Percentiles rank a stretch among this genome's conserved stretches.
Conservation (phyloP, 768 basidiomycete species). For the Chiua virens region DNA sequence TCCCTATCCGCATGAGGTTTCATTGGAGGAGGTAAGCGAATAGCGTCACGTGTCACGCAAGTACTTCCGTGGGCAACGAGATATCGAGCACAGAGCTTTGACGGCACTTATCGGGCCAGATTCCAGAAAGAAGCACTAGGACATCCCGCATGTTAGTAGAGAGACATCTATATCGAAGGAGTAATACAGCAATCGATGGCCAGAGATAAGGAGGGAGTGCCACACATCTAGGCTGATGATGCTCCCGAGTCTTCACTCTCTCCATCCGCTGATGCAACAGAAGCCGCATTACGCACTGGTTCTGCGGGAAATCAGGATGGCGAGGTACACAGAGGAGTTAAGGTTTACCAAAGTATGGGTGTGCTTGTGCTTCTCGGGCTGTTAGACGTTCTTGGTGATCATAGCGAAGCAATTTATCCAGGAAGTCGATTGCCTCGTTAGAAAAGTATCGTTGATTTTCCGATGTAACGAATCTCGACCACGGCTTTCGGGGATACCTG, state of each 20-base stretch:
- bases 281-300: slow-evolving; percentile 55
- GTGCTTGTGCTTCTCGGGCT: slow-evolving; percentile 87
- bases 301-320: slow-evolving; percentile 43
- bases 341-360: slow-evolving; percentile 84
- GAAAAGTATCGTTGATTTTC: slow-evolving; percentile 96
- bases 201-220: slow-evolving; percentile 26
- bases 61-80: not conserved
- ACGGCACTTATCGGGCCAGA: slow-evolving; percentile 19
- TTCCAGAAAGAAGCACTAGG: slow-evolving; percentile 14
- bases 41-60: slow-evolving; percentile 13
- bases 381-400: slow-evolving; percentile 97
- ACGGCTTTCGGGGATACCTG: slow-evolving; percentile 91
- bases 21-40: slow-evolving; percentile 1
- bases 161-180: slow-evolving; percentile 32
- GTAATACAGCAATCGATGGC: slow-evolving; percentile 32
- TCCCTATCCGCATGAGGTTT: slow-evolving; percentile 6
- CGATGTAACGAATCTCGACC: slow-evolving; percentile 93
- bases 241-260: slow-evolving; percentile 56
- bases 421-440: slow-evolving; percentile 93
- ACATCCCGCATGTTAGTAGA: slow-evolving; percentile 22
- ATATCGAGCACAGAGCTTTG: slow-evolving; percentile 13
- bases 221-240: slow-evolving; percentile 31
- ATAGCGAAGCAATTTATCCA: slow-evolving; percentile 94
- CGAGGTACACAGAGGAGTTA: slow-evolving; percentile 6
- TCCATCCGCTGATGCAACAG: slow-evolving; percentile 49